A percentile compares a stretch with the other conserved stretches of the same genome.
These are phyloP conservation scores for Penicillium glabrum DNA, from an alignment of 2,329 filamentous ascomycete species.

Conservation along the genomic window DNA sequence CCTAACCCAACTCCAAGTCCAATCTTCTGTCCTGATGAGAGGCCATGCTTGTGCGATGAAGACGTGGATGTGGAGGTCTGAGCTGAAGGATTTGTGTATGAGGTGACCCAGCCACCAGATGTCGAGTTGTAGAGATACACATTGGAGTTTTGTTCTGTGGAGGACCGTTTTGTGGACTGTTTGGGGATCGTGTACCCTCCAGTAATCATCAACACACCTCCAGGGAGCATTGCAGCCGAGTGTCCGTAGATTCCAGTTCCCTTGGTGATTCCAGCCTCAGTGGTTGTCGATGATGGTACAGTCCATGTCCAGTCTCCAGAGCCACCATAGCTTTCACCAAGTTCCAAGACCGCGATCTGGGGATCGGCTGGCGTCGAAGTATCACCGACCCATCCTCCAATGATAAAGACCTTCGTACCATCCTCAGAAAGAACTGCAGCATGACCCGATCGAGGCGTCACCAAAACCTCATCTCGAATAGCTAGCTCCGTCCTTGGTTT, in stretches of 20 bases:
- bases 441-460: conserved; percentile 87
- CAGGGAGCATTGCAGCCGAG: conserved; percentile 61
- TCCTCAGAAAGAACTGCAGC: conserved; percentile 79
- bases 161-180: conserved; percentile 37
- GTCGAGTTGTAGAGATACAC: conserved; percentile 62
- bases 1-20: conserved; percentile 67
- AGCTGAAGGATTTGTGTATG: conserved; percentile 53
- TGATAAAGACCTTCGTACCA: conserved; percentile 72
- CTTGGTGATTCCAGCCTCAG: conserved; percentile 41
- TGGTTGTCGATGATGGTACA: conserved; percentile 34
- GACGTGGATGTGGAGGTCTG: not conserved
- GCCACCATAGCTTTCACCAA: conserved; percentile 71
- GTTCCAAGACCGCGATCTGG: conserved; percentile 73
- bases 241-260: conserved; percentile 60
- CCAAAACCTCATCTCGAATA: conserved; percentile 46
- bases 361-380: conserved; percentile 73
- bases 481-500: conserved; percentile 57
- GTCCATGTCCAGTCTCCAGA: conserved; percentile 46
- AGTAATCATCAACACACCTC: conserved; percentile 60
- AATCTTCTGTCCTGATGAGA: conserved; percentile 46
- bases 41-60: conserved; percentile 18
- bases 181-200: conserved; percentile 57
- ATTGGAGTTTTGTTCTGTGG: conserved; percentile 41
- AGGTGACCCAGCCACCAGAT: conserved; percentile 57
- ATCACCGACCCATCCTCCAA: conserved; percentile 92